These are phyloP conservation scores for Botrytis elliptica DNA, from an alignment of 2,329 filamentous ascomycete species.

Conservation along the genomic window DNA sequence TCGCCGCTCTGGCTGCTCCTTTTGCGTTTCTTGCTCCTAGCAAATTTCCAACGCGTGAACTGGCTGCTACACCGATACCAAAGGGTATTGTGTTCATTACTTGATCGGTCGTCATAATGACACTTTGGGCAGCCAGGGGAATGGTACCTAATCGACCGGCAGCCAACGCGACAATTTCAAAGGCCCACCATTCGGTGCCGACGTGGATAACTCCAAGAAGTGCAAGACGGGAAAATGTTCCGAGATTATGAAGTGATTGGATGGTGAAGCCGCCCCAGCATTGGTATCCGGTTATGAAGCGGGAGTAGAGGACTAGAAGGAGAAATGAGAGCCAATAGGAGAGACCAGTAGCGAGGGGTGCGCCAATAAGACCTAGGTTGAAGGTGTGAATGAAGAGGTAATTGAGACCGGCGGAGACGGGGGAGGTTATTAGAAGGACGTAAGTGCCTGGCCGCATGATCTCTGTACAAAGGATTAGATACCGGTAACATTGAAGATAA, in stretches of 20 bases:
- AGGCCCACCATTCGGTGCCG: slow-evolving; percentile 93
- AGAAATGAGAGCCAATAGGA: slow-evolving; percentile 84
- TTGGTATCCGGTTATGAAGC: slow-evolving; percentile 66
- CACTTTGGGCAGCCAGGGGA: slow-evolving; percentile 76
- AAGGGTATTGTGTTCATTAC: slow-evolving; percentile 80
- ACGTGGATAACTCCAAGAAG: slow-evolving; percentile 77
- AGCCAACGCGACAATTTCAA: slow-evolving; percentile 83
- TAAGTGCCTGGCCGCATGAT: slow-evolving; percentile 83
- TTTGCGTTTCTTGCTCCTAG: slow-evolving; percentile 65
- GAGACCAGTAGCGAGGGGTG: slow-evolving; percentile 77
- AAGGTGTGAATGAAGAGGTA: slow-evolving; percentile 75
- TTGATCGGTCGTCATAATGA: slow-evolving; percentile 88
- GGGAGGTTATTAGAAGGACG: slow-evolving; percentile 78
- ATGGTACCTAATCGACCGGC: slow-evolving; percentile 78
- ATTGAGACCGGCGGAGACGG: slow-evolving; percentile 77
- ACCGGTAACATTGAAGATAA: slow-evolving; percentile 32
- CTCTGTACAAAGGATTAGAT: slow-evolving; percentile 28
- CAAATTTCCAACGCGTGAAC: slow-evolving; percentile 74
- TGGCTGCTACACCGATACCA: slow-evolving; percentile 79
- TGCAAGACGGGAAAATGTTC: slow-evolving; percentile 72
- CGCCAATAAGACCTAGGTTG: slow-evolving; percentile 70
- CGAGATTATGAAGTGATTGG: slow-evolving; percentile 63
- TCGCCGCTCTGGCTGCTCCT: slow-evolving; percentile 70
- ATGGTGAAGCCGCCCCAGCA: slow-evolving; percentile 77
- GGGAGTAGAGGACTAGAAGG: slow-evolving; percentile 70